Evolutionary conservation across 1,284 basidiomycete genomes (phyloP), one percentile per base, ranked within the genome.

Genomic region (Volvariella volvacea): DNA sequence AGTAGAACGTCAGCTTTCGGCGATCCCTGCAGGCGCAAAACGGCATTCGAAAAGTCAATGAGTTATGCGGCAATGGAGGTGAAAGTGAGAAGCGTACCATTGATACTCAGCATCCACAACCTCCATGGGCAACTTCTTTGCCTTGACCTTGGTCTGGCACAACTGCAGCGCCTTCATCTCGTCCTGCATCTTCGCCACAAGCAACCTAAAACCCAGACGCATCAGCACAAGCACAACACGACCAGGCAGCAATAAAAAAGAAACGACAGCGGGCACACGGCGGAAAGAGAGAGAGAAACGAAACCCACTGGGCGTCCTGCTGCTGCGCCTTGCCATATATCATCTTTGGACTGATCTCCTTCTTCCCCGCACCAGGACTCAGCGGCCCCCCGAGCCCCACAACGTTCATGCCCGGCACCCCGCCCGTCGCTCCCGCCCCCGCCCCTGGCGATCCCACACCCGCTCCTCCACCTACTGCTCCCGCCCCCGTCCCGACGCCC

Each of bases 91-190:
- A 6, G 15, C 34, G 33, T 48, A 91, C 91, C 91, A 98, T 63
- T 99, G 95, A 71, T 95, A 97, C 67, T 98, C 95, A 22, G 93
- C 94, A 61, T 96, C 93, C 46, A 96, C 85, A 47, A 99, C 92
- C 65, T 94, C 90, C 95, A 99, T 99, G 14, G 93, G 92, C 57
- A 99, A 67, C 58, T 92, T 90, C 68, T 92, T 88, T 64, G 92
- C 89, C 41, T 81, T 73, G 12, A 96, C 93, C 63, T 98, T 97
- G 48, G 76, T 86, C 60, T 92, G 80, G 57, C 94, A 96, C 47
- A 98, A 71, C 58, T 89, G 83, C 46, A 99, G 69, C 15, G 95
- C 95, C 63, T 95, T 92, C 48, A 83, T 70, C 64, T 99, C 95
- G 61, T 99, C 95, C 56, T 88, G 84, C 47, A 82, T 73, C 69